Base-by-base conservation (phyloP, 2,329 filamentous ascomycete species). In the Magnaporthiopsis poae region DNA sequence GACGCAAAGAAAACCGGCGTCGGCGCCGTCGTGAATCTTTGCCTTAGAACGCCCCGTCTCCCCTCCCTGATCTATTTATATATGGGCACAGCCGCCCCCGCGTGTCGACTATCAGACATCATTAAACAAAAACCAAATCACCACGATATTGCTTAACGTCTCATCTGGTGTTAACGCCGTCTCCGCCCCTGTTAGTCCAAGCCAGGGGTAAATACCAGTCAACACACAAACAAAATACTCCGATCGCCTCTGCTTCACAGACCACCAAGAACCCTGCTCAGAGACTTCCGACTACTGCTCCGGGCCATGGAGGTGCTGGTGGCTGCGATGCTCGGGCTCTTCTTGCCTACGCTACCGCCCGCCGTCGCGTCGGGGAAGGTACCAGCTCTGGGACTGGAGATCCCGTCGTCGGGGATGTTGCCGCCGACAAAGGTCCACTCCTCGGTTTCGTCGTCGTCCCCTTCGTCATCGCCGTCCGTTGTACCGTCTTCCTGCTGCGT, bases 401-500 rank as follows among this genome's bases (percentile, higher is more conserved):
- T 21, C 8, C 39, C 62, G 5, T 64, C 62, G 11, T 46, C 62
- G 25, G 62, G 62, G 9, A 33, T 25, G 27, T 59, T 64, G 64
- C 59, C 35, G 60, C 64, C 64, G 15, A 65, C 59, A 65, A 65
- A 65, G 5, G 64, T 65, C 64, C 64, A 65, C 59, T 65, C 64
- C 35, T 65, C 64, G n/a, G 64, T 61, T 31, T 65, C 64, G 18
- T 65, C 64, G 11, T 65, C 64, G 31, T 33, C 60, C 31, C 2
- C 56, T 11, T 65, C 64, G n/a, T 39, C 59, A 9, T 65, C 59
- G 12, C 15, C 64, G 25, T 61, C 64, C 13, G 27, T 46, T 5
- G 18, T 31, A 1, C 33, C 29, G 7, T 52, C 63, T 11, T 64
- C 36, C 2, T 64, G 18, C 21, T 65, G 59, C 11, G 25, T 25